phyloP scores from a whole-genome alignment of 2,329 filamentous ascomycete genomes.

The Colletotrichum somersetense region DNA sequence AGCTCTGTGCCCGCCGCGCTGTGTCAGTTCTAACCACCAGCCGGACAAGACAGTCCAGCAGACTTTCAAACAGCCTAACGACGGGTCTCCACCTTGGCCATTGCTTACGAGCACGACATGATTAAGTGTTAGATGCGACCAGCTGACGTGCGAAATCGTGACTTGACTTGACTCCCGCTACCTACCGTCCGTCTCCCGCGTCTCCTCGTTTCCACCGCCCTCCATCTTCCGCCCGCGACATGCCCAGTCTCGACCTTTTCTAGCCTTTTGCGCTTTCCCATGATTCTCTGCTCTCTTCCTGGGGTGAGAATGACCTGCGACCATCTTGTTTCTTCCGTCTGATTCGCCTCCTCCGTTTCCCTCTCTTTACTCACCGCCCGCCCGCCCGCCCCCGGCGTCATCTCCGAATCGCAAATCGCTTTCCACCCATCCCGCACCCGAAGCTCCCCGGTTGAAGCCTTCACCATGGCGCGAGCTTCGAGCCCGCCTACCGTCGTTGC shows the following conservation, averaged over 20 bases:
- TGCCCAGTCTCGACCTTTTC: conserved; percentile 6
- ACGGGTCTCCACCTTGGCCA: conserved; percentile 8
- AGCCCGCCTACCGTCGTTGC: conserved; percentile 20
- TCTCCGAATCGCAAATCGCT: conserved; percentile 9
- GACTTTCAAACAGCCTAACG: conserved; percentile 19
- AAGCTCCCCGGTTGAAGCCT: conserved; percentile 2
- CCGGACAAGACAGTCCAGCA: conserved; percentile 4
- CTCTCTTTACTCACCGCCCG: neutral
- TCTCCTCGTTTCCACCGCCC: neutral
- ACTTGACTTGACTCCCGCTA: conserved; percentile 10
- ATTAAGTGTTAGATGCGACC: conserved; percentile 24
- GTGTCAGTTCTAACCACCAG: neutral
- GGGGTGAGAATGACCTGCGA: conserved; percentile 13
- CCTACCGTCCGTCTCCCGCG: neutral
- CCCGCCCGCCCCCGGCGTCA: conserved; percentile 3
- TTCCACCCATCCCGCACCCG: neutral
- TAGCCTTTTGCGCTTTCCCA: neutral
- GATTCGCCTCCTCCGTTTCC: neutral
- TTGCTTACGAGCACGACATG: conserved; percentile 35
- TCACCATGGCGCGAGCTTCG: conserved; percentile 37
- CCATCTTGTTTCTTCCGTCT: conserved; percentile 16
- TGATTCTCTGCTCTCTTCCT: neutral
- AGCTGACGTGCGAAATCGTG: conserved; percentile 42
- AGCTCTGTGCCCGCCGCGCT: conserved; percentile 12
- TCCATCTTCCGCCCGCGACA: conserved; percentile 10